Evolutionary conservation across 2,329 filamentous ascomycete species (phyloP).

Genomic region (Paecilomyces variotii): DNA sequence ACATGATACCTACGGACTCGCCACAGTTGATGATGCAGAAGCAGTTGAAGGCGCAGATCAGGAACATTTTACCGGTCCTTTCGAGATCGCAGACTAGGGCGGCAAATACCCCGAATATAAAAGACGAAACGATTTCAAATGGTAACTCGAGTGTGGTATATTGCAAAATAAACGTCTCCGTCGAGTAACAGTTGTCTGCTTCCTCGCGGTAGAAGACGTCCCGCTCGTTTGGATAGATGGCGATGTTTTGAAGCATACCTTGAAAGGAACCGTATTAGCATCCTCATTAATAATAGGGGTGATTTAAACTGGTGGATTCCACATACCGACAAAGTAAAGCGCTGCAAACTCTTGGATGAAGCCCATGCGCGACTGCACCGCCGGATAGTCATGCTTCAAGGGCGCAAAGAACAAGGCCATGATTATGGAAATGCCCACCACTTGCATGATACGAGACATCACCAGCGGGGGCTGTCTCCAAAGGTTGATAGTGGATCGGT

Average conservation of each 20-base stretch:
- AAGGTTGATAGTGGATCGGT: slow-evolving; percentile 61
- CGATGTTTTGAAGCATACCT: slow-evolving; percentile 74
- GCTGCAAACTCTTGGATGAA: slow-evolving; percentile 65
- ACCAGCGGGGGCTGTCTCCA: slow-evolving; percentile 58
- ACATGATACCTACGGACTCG: slow-evolving; percentile 69
- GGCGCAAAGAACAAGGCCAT: slow-evolving; percentile 65
- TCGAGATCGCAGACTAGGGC: slow-evolving; percentile 60
- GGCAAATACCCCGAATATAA: slow-evolving; percentile 58
- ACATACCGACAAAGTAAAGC: slow-evolving; percentile 30
- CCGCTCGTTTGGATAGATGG: slow-evolving; percentile 62
- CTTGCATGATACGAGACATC: slow-evolving; percentile 59
- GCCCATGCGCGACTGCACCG: slow-evolving; percentile 65
- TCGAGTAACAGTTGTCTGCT: slow-evolving; percentile 63
- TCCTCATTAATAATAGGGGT: background rate
- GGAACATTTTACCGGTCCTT: slow-evolving; percentile 56
- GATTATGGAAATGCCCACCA: slow-evolving; percentile 55
- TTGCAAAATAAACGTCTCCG: slow-evolving; percentile 61
- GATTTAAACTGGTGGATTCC: background rate
- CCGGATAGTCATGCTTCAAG: slow-evolving; percentile 58
- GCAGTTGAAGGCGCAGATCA: slow-evolving; percentile 59
- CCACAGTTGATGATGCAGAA: slow-evolving; percentile 69
- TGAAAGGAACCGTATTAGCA: background rate
- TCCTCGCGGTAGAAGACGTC: slow-evolving; percentile 73
- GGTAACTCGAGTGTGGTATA: slow-evolving; percentile 65
- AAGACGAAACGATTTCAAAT: slow-evolving; percentile 58